Conservation (phyloP, 257 asterid species). For the Petrea volubilis region DNA sequence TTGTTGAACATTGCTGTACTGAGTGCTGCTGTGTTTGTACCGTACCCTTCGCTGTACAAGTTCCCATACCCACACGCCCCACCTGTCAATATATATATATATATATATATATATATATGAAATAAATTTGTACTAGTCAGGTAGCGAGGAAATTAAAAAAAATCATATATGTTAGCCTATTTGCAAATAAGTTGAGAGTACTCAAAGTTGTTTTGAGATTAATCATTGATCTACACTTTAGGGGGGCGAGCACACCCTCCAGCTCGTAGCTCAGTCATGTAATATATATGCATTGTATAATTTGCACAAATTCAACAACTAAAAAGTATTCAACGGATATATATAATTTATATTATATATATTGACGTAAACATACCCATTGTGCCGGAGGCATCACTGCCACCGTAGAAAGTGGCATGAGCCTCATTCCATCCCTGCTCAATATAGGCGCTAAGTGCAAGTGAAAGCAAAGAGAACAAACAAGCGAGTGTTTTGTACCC, state of each 20-base stretch:
- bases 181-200: not conserved
- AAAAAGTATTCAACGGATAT: too few relatives aligned
- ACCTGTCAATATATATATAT: constrained; percentile 16
- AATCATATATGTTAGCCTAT: not conserved
- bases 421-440: constrained; percentile 61
- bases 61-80: constrained; percentile 57
- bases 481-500: constrained; percentile 13
- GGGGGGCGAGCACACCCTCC: too few relatives aligned
- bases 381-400: constrained; percentile 68
- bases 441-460: constrained; percentile 24
- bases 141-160: not conserved
- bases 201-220: too few relatives aligned
- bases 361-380: constrained; percentile 66
- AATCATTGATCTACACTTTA: too few relatives aligned
- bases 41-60: constrained; percentile 47
- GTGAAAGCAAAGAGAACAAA: constrained; percentile 12
- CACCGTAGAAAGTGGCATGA: constrained; percentile 71
- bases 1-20: constrained; percentile 43
- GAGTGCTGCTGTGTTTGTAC: constrained; percentile 44
- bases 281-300: too few relatives aligned
- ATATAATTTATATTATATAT: too few relatives aligned
- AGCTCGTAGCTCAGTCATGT: too few relatives aligned
- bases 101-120: too few relatives aligned
- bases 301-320: too few relatives aligned
- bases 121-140: too few relatives aligned